phyloP scores from a whole-genome alignment of 495 filamentous ascomycete genomes.

The Penicillium bovifimosum region DNA sequence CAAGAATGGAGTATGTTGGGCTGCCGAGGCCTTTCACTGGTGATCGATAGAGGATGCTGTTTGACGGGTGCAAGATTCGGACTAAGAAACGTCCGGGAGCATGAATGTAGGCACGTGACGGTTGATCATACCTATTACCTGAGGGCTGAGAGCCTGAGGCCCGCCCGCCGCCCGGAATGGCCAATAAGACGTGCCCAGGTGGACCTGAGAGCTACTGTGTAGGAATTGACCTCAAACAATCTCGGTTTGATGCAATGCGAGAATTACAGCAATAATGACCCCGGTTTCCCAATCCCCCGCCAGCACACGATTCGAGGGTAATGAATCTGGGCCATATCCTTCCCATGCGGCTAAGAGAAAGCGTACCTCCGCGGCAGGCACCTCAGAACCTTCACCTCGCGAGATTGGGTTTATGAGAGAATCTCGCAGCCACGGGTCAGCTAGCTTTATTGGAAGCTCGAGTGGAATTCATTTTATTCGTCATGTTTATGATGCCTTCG shows the following conservation, averaged over 20 bases:
- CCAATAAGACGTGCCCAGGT: no score
- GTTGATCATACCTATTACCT: no score
- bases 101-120: not conserved
- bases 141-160: no score
- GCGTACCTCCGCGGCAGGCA: conserved; percentile 19
- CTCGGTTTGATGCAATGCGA: not conserved
- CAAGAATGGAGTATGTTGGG: not conserved
- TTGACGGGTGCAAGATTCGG: not conserved
- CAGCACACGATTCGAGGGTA: conserved; percentile 13
- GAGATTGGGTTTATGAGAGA: conserved; percentile 40
- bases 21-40: not conserved
- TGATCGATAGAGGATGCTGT: not conserved
- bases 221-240: not conserved
- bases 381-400: conserved; percentile 24
- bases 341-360: conserved; percentile 26
- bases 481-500: conserved; percentile 41
- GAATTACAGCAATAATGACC: conserved; percentile 7
- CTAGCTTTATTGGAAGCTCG: conserved; percentile 44
- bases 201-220: no score
- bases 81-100: conserved; percentile 7
- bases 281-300: conserved; percentile 18
- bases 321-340: conserved; percentile 17
- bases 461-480: conserved; percentile 48
- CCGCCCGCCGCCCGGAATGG: no score
- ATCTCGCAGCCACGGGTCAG: conserved; percentile 28